Evolutionary conservation across 2,329 filamentous ascomycete genomes (phyloP), one percentile per base, ranked within the genome.

Genomic region (Escovopsis sp.): DNA sequence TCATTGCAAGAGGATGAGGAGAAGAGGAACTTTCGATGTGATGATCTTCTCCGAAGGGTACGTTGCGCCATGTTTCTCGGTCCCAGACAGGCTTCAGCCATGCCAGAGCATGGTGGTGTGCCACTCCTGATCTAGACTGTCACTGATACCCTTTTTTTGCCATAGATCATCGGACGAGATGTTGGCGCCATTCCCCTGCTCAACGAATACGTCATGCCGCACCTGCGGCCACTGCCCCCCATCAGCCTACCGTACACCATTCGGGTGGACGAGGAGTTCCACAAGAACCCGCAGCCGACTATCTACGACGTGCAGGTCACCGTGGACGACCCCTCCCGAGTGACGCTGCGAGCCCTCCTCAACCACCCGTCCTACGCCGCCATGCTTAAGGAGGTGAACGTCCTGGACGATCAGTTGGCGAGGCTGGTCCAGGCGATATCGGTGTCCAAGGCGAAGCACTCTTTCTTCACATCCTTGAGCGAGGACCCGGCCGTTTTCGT

Each of bases 1-100:
- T 77, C 79, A 14, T 64, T 98, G 32, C 85, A 93, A 54, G 88
- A 94, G 53, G 87, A 94, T 44, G 88, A 96, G 40, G 90, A 98
- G 54, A 90, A 90, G 63, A 74, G 90, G 41, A 81, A 82, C 41
- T 88, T 98, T 47, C 79, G 83, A 27, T 96, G 90, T 51, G 88
- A 98, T 51, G 79, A 87, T 30, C 68, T 78, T 32, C 57, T 98
- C 35, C 79, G 72, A 60, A 74, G 73, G 57, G 85, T 93, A 61
- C 51, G 72, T 41, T 10, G 12, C 17, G n/a, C 30, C n/a, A n/a
- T n/a, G n/a, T n/a, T n/a, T n/a, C n/a, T n/a, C n/a, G n/a, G n/a
- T n/a, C n/a, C n/a, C n/a, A n/a, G n/a, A n/a, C n/a, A n/a, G n/a
- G n/a, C n/a, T n/a, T n/a, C n/a, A n/a, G n/a, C n/a, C n/a, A n/a